These are phyloP conservation scores for Nakaseomyces nivariensis DNA, from an alignment of 1,139 yeast genomes.

Conservation along the genomic window DNA sequence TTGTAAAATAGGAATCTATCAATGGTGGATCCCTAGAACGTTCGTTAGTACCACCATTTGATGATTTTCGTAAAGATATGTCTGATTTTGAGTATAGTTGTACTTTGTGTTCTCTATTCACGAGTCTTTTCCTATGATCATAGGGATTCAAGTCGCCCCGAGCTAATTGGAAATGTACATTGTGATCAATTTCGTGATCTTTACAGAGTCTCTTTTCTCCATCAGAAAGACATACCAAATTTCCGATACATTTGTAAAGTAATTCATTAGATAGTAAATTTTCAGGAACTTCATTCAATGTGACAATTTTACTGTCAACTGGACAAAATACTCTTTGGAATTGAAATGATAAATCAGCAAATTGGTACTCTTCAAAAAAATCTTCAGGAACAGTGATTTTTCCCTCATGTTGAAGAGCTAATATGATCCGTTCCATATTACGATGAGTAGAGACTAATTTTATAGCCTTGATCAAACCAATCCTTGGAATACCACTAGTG, in stretches of 20 bases:
- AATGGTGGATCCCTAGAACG: conserved; percentile 2
- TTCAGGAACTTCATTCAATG: conserved; percentile 50
- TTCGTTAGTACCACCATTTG: not conserved
- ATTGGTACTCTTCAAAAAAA: conserved; percentile 49
- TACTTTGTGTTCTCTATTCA: conserved; percentile 29
- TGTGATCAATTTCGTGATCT: conserved; percentile 31
- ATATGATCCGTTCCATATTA: conserved; percentile 45
- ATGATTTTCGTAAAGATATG: not conserved
- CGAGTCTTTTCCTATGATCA: conserved; percentile 38
- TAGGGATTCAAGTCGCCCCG: conserved; percentile 60
- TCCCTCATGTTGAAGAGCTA: conserved; percentile 54
- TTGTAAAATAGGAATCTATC: conserved; percentile 9
- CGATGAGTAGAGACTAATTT: conserved; percentile 44
- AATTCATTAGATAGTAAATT: conserved; percentile 15
- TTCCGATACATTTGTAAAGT: conserved; percentile 44
- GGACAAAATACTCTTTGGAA: conserved; percentile 85
- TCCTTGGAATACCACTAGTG: conserved; percentile 71
- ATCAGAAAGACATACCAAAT: conserved; percentile 17
- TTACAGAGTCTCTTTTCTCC: not conserved
- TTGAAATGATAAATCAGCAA: conserved; percentile 74
- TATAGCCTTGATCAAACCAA: conserved; percentile 76
- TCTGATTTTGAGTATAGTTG: conserved; percentile 23
- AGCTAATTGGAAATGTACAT: conserved; percentile 48
- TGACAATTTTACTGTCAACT: conserved; percentile 34
- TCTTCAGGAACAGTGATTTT: conserved; percentile 45